These are phyloP conservation scores for Penicillium hordei DNA, from an alignment of 2,329 filamentous ascomycete genomes.

Conservation along the genomic window DNA sequence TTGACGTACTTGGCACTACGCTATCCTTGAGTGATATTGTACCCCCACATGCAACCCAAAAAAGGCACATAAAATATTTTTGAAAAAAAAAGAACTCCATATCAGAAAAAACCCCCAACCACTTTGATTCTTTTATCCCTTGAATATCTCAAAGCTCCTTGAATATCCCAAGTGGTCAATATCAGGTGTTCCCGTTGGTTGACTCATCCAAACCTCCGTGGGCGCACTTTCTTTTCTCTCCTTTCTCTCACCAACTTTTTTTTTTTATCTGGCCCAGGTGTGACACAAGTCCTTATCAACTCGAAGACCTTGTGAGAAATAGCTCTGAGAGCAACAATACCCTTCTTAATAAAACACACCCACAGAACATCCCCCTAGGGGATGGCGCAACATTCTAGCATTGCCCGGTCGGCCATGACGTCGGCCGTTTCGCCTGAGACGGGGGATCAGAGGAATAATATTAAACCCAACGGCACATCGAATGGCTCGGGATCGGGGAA, in stretches of 20 bases:
- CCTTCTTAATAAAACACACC: background rate
- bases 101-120: background rate
- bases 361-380: constrained; percentile 18
- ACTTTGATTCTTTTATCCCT: background rate
- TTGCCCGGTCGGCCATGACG: constrained; percentile 53
- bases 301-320: background rate
- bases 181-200: constrained; percentile 14
- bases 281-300: background rate
- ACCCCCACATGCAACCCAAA: background rate
- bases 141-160: background rate
- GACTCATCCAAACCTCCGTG: constrained; percentile 23
- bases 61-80: background rate
- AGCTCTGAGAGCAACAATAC: constrained; percentile 5
- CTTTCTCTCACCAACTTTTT: constrained; percentile 12
- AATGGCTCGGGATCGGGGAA: constrained; percentile 29
- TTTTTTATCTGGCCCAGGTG: background rate
- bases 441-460: constrained; percentile 25
- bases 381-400: constrained; percentile 50
- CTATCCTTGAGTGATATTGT: background rate
- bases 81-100: background rate
- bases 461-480: constrained; percentile 22
- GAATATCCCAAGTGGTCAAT: background rate
- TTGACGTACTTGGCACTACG: background rate
- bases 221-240: constrained; percentile 17
- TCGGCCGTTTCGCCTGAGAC: constrained; percentile 29